Base-by-base conservation (phyloP, 306 rosid genomes). In the Canavalia gladiata region DNA sequence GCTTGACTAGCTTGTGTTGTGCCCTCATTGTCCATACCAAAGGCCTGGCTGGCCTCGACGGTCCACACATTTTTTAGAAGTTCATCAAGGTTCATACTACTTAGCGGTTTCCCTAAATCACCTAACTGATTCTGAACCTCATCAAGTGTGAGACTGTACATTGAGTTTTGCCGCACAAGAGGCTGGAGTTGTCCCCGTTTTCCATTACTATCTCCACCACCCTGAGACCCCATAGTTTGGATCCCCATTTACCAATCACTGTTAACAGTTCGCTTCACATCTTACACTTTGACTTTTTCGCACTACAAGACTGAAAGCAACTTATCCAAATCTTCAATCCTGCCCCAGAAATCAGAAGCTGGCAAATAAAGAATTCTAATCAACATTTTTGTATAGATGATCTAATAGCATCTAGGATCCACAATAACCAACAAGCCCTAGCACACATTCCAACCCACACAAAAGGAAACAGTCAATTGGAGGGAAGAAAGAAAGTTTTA, bases 71-170 rank as follows among this genome's bases (percentile, higher is more conserved):
- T 96, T 85, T 96, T 96, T 0, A 96, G 94, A 85, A 96, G 97
- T 90, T 96, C 99, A 1, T 96, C 99, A 35, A 96, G 94, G 85
- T 96, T 96, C 99, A 96, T 94, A 87, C 99, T 96, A 72, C 90
- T 86, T 41, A 96, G 88, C 1, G 99, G 99, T 80, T 94, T 96
- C 72, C 98, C 99, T 82, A 94, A 74, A 87, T 96, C 95, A 42
- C 92, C 97, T 85, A 96, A 87, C 68, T 96, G 99, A 83, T 87
- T 96, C 85, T 96, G 97, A 83, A 96, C 97, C 87, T 96, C 98
- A 74, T 96, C 97, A 0, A 96, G 91, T 0, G 99, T 93, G 85
- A 96, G 99, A 86, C 87, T 89, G 84, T 96, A 96, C 83, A 96
- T 81, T 0, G 99, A 92, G 87, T 83, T 94, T 84, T 96, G 97